A percentile compares a stretch with the other conserved stretches of the same genome.
Evolutionary conservation across 768 basidiomycete species (phyloP).

Genomic region (Auricularia heimuer): DNA sequence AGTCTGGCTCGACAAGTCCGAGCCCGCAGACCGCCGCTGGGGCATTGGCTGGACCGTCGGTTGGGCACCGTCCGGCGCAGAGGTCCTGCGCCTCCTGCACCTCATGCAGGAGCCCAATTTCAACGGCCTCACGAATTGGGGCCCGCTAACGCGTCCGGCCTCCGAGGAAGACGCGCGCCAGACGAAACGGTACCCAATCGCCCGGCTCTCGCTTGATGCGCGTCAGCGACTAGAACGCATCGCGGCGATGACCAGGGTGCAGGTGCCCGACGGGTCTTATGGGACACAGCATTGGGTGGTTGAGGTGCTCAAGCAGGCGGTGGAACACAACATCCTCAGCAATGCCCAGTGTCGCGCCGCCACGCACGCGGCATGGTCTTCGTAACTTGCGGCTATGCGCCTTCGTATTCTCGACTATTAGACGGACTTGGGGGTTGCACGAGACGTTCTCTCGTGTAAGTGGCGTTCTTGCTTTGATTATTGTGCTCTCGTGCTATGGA

Average conservation of each 20-base stretch:
- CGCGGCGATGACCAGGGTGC: not conserved
- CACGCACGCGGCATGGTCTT: not conserved
- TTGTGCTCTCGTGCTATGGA: not conserved
- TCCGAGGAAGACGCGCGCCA: not conserved
- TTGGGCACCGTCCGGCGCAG: not conserved
- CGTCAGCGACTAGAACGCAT: constrained; percentile 1
- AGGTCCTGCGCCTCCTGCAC: not conserved
- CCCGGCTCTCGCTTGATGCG: not conserved
- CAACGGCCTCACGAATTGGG: not conserved
- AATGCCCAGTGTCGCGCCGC: constrained; percentile 1
- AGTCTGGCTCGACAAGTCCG: not conserved
- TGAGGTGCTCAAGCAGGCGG: not conserved
- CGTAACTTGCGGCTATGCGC: too few relatives aligned
- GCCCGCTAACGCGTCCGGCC: not conserved
- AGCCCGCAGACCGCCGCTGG: not conserved
- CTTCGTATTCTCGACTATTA: not conserved
- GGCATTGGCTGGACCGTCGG: not conserved
- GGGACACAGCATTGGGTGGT: not conserved
- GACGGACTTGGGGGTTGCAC: not conserved
- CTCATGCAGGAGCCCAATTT: constrained; percentile 1
- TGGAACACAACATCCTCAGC: not conserved
- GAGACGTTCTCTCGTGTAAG: not conserved
- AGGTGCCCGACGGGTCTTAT: not conserved
- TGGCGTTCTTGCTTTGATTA: not conserved
- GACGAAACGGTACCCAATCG: not conserved